A percentile compares a stretch with the other conserved stretches of the same genome.
Evolutionary conservation across 148 eudicot genomes (phyloP).

Genomic region (Dianthus caryophyllus): DNA sequence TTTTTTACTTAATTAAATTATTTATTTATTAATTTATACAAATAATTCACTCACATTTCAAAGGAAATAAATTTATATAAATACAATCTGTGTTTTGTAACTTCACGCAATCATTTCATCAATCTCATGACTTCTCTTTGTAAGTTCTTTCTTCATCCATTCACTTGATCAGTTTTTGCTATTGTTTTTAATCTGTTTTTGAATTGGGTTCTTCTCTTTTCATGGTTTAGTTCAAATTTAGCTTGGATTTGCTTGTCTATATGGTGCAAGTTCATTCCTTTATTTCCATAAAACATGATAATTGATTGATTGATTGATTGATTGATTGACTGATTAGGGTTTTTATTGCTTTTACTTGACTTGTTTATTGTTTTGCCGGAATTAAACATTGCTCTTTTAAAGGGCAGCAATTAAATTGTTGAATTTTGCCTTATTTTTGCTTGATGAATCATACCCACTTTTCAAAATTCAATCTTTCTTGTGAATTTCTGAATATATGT

Average conservation of each 20-base stretch:
- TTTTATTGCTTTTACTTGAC: background rate
- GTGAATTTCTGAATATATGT: background rate
- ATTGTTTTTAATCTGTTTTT: background rate
- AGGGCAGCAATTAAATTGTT: conserved; percentile 6
- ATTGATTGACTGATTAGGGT: conserved; percentile 15
- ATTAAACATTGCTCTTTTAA: conserved; percentile 5
- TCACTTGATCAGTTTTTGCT: background rate
- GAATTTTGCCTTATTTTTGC: background rate
- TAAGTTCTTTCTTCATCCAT: conserved; percentile 4
- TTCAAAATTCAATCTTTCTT: background rate
- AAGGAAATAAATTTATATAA: too few relatives aligned
- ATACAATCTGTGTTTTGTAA: too few relatives aligned
- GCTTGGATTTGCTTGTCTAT: background rate
- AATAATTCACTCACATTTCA: background rate
- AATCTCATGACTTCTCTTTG: background rate
- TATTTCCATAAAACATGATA: background rate
- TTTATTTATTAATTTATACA: too few relatives aligned
- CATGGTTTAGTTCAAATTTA: background rate
- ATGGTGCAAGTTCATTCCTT: background rate
- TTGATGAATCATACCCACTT: background rate
- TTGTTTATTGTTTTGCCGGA: conserved; percentile 8
- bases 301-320: too few relatives aligned
- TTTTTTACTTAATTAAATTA: background rate
- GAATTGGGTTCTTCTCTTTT: background rate
- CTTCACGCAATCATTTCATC: too few relatives aligned